Evolutionary conservation across 2,329 filamentous ascomycete species (phyloP), one percentile per base, ranked within the genome.

Genomic region (Cercospora sesami): DNA sequence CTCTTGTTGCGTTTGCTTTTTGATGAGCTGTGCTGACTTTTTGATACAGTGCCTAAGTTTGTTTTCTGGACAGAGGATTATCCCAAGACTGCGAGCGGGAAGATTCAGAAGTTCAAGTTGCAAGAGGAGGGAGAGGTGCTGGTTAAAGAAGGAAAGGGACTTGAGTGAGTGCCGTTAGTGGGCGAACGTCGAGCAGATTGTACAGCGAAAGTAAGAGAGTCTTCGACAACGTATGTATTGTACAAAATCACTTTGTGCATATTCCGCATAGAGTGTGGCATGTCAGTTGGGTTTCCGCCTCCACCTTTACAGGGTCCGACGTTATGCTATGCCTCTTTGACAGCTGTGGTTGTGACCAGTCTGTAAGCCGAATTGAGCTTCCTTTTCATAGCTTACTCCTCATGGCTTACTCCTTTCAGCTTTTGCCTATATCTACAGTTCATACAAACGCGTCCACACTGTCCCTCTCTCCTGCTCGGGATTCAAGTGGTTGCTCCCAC

Each of bases 41-140:
- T 53, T 23, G 33, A 57, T 9, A 58, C 64, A 86, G 92, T 92
- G 63, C 94, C 94, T 0, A 95, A 91, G 80, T 88, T 94, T 77
- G 86, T 98, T n/a, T 97, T 97, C 77, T 97, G 91, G 86, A 84
- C 91, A 0, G 85, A 89, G 0, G 87, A 89, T n/a, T 96, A 92
- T 78, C 94, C 94, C 21, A 97, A 97, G 86, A 99, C 95, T 39
- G 91, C 93, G 5, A 97, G 93, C 78, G 94, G 94, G 26, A 99
- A 99, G 86, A 94, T 98, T 65, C 93, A 97, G 82, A 97, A 98
- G 82, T 97, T 91, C 78, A 94, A 90, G 82, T 79, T 98, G 75
- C 86, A 87, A 75, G 90, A 93, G 16, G 82, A 85, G 75, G 94
- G 87, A 0, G 76, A 86, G 45, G 73, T 81, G 71, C 71, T 86